Evolutionary conservation across 495 filamentous ascomycete species (phyloP).

Genomic region (Hyaloscypha finlandica): DNA sequence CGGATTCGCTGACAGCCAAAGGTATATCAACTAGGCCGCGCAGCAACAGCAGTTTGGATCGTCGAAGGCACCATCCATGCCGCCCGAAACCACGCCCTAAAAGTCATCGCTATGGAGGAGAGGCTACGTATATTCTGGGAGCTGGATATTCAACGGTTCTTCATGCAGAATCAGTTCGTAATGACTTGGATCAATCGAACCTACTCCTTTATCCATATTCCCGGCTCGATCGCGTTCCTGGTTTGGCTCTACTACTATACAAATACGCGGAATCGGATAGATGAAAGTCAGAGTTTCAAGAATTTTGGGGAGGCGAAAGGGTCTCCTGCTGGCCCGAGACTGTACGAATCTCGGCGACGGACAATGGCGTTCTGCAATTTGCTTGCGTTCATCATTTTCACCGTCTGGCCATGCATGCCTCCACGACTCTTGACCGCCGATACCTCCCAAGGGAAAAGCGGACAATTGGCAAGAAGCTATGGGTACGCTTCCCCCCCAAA

Average conservation of each 20-base stretch:
- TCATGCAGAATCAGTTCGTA: conserved; percentile 44
- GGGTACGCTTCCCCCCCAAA: background rate
- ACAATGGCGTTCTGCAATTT: conserved; percentile 77
- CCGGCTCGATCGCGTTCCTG: conserved; percentile 71
- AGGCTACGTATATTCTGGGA: conserved; percentile 59
- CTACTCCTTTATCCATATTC: conserved; percentile 83
- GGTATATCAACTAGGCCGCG: conserved; percentile 65
- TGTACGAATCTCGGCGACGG: conserved; percentile 64
- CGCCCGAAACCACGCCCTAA: conserved; percentile 58
- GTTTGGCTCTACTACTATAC: conserved; percentile 70
- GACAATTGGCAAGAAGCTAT: conserved; percentile 53
- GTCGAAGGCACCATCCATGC: conserved; percentile 58
- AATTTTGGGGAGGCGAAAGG: conserved; percentile 34
- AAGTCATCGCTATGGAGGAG: conserved; percentile 57
- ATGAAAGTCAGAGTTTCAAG: conserved; percentile 40
- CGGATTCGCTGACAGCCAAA: conserved; percentile 27
- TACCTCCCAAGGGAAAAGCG: conserved; percentile 43
- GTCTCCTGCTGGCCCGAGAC: conserved; percentile 39
- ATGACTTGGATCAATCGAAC: conserved; percentile 61
- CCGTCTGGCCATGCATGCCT: conserved; percentile 80
- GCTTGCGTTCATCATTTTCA: conserved; percentile 76
- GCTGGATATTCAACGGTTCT: conserved; percentile 53
- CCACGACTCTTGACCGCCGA: conserved; percentile 66
- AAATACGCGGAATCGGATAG: conserved; percentile 46
- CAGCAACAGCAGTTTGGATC: conserved; percentile 61